A percentile compares a stretch with the other conserved stretches of the same genome.
Evolutionary conservation across 768 basidiomycete species (phyloP).

Genomic region (Kwoniella dejecticola): DNA sequence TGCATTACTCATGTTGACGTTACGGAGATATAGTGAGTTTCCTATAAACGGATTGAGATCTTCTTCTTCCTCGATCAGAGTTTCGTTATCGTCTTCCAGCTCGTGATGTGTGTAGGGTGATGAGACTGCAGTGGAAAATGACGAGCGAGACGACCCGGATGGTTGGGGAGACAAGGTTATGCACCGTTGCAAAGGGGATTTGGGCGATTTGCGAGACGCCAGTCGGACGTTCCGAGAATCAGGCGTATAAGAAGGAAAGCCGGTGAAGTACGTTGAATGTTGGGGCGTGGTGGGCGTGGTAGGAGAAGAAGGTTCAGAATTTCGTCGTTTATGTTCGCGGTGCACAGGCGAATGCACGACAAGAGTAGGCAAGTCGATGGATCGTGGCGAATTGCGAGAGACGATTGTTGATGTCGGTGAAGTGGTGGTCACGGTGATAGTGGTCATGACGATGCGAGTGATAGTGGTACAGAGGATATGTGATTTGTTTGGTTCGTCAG

Average conservation of each 20-base stretch:
- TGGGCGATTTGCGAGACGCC: constrained; percentile 15
- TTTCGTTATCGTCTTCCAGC: constrained; percentile 13
- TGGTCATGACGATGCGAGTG: neutral
- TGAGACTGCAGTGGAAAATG: neutral
- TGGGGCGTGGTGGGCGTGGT: constrained; percentile 17
- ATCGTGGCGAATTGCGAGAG: constrained; percentile 14
- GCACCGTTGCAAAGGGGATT: neutral
- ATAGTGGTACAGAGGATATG: neutral
- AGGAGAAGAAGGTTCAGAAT: constrained; percentile 21
- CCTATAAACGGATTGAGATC: neutral
- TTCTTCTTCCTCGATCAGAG: constrained; percentile 6
- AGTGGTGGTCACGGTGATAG: neutral
- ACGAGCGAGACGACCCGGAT: neutral
- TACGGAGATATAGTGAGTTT: constrained; percentile 5
- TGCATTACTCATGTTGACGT: constrained; percentile 15
- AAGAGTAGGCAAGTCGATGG: constrained; percentile 17
- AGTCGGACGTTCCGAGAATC: constrained; percentile 18
- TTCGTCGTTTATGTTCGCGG: constrained; percentile 20
- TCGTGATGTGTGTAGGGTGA: constrained; percentile 1
- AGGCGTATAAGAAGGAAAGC: constrained; percentile 10
- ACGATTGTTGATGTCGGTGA: neutral
- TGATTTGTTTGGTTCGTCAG: neutral
- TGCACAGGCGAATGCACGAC: constrained; percentile 16
- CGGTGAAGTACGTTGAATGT: constrained; percentile 22
- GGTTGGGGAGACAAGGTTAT: neutral